phyloP scores from a whole-genome alignment of 2,329 filamentous ascomycete species.

The Phialophora tarda region DNA sequence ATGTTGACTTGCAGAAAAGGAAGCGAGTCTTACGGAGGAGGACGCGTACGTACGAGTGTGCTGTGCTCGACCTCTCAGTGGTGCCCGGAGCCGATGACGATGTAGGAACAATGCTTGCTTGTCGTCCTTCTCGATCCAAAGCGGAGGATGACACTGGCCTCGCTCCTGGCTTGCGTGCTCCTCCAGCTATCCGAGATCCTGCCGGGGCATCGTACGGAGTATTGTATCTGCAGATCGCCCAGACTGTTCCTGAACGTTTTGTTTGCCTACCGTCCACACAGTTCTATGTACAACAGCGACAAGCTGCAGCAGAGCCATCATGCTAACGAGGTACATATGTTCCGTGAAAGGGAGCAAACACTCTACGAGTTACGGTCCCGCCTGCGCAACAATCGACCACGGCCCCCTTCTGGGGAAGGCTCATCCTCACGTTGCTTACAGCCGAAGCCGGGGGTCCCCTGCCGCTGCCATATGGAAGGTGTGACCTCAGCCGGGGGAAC shows the following conservation, averaged over 20 bases:
- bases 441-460: constrained; percentile 11
- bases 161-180: not conserved
- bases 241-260: not conserved
- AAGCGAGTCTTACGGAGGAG: not conserved
- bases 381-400: constrained; percentile 10
- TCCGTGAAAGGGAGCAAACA: not conserved
- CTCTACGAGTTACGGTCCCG: not conserved
- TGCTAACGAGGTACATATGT: no score
- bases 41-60: no score
- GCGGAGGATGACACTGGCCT: not conserved
- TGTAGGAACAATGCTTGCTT: not conserved
- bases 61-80: no score
- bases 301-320: not conserved
- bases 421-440: not conserved
- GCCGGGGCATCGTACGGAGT: not conserved
- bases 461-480: not conserved
- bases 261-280: not conserved
- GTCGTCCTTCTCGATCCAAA: not conserved
- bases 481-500: constrained; percentile 4
- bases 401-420: constrained; percentile 4
- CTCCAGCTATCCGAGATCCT: not conserved
- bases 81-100: not conserved
- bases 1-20: not conserved
- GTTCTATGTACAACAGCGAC: not conserved
- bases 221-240: not conserved